These are phyloP conservation scores for Penicillium sp. DNA, from an alignment of 2,329 filamentous ascomycete species.

Conservation along the genomic window DNA sequence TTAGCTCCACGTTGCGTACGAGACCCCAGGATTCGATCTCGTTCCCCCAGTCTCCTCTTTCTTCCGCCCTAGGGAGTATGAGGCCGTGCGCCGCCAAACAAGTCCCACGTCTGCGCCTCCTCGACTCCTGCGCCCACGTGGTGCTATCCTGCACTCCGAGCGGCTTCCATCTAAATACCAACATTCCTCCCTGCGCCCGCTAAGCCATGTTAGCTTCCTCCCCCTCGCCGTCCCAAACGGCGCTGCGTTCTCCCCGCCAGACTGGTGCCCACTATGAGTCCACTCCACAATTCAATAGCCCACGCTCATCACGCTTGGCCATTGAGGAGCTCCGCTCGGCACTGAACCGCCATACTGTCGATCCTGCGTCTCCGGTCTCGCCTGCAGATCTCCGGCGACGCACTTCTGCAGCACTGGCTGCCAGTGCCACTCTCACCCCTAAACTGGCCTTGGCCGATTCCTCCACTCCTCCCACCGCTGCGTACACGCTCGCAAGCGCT, in stretches of 20 bases:
- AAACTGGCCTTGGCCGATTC: conserved; percentile 17
- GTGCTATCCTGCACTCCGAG: conserved; percentile 29
- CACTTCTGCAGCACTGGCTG: conserved; percentile 28
- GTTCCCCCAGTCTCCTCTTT: conserved; percentile 2
- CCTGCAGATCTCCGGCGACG: conserved; percentile 36
- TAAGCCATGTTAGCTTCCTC: conserved; percentile 41
- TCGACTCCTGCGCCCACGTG: conserved; percentile 40
- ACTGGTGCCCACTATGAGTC: conserved; percentile 32
- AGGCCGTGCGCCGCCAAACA: conserved; percentile 30
- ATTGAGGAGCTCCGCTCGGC: conserved; percentile 43
- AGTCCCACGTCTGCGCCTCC: conserved; percentile 33
- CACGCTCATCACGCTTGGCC: conserved; percentile 36
- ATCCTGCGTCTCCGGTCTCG: conserved; percentile 31
- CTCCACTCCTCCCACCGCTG: conserved; percentile 16
- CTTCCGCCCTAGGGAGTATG: conserved; percentile 18
- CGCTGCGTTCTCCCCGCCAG: conserved; percentile 31
- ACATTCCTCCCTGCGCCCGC: conserved; percentile 15
- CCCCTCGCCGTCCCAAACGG: conserved; percentile 40
- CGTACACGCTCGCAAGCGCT: conserved; percentile 16
- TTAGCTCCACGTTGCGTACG: neutral
- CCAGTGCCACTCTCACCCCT: conserved; percentile 8
- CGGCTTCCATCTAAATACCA: conserved; percentile 15
- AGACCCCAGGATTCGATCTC: conserved; percentile 5
- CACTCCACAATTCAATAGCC: conserved; percentile 31
- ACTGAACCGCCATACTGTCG: conserved; percentile 39